These are phyloP conservation scores for Testicularia cyperi DNA, from an alignment of 1,284 basidiomycete genomes.

Conservation along the genomic window DNA sequence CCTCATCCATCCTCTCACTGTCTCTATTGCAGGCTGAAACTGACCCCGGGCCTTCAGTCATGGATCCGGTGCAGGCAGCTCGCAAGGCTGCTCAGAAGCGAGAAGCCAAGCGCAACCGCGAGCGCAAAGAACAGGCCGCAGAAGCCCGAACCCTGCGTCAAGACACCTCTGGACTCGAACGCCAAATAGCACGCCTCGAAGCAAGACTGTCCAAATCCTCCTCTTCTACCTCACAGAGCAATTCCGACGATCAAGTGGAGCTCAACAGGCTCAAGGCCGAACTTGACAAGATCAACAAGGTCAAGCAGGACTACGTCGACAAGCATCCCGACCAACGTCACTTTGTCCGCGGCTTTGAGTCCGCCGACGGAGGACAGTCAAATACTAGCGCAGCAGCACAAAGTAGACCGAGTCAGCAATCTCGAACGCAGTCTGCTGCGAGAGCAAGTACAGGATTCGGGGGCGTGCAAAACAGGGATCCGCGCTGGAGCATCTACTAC, in stretches of 20 bases:
- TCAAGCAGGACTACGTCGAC: constrained; percentile 66
- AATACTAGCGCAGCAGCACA: too few species aligned
- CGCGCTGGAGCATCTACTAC: constrained; percentile 77
- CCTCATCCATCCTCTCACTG: too few species aligned
- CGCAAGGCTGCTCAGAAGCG: constrained; percentile 54
- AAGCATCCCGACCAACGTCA: constrained; percentile 83
- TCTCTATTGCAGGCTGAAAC: too few species aligned
- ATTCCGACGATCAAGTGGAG: constrained; percentile 22
- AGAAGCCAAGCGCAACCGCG: constrained; percentile 52
- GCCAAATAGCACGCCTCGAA: constrained; percentile 39
- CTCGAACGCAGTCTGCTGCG: neutral
- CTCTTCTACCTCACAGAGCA: too few species aligned
- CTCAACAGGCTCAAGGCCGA: constrained; percentile 36
- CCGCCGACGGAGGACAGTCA: neutral
- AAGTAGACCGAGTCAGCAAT: neutral
- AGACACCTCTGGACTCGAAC: constrained; percentile 29
- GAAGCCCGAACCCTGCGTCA: constrained; percentile 36
- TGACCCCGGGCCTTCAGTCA: too few species aligned
- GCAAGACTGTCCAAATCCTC: too few species aligned
- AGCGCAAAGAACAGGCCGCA: constrained; percentile 45
- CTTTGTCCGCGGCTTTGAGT: constrained; percentile 68
- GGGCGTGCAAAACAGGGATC: constrained; percentile 8
- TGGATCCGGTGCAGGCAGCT: constrained; percentile 59
- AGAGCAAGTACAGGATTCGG: neutral
- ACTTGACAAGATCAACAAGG: constrained; percentile 29